Percentiles rank a stretch among this genome's conserved stretches.
Conservation (phyloP, 164 flowering plant genomes). For the Vitis cinerea region DNA sequence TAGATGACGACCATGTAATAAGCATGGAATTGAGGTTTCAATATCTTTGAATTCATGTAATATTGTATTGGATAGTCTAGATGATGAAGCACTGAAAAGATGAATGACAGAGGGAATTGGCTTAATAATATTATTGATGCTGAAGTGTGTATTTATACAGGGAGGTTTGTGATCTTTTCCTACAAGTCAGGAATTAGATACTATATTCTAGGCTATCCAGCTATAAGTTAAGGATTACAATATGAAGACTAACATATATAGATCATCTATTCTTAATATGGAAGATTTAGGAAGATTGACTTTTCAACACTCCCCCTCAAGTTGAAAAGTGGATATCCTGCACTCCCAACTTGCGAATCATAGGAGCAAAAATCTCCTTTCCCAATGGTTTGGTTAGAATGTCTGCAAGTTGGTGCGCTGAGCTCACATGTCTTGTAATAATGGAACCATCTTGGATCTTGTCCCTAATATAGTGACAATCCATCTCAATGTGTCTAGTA, state of each 20-base stretch:
- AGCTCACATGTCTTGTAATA: neutral
- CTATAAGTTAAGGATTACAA: neutral
- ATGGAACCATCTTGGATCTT: slow-evolving; percentile 3
- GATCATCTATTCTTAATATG: neutral
- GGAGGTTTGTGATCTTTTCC: too few relatives aligned
- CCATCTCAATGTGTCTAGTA: slow-evolving; percentile 3
- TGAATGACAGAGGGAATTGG: too few relatives aligned
- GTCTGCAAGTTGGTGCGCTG: neutral
- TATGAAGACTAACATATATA: neutral
- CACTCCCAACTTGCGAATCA: slow-evolving; percentile 10
- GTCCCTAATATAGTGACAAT: slow-evolving; percentile 1
- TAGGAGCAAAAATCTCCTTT: slow-evolving; percentile 2
- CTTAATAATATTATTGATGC: too few relatives aligned
- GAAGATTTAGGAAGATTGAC: neutral
- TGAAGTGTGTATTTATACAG: too few relatives aligned
- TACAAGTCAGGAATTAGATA: too few relatives aligned
- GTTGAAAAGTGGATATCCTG: neutral
- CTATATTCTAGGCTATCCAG: too few relatives aligned
- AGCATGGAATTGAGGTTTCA: too few relatives aligned
- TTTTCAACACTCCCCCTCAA: too few relatives aligned
- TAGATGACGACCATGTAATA: too few relatives aligned
- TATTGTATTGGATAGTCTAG: too few relatives aligned
- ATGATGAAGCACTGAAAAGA: too few relatives aligned
- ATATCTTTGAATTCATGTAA: too few relatives aligned
- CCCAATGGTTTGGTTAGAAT: neutral